Evolutionary conservation across 352 stramenopile species (phyloP), one percentile per base, ranked within the genome.

Genomic region (Albugo laibachii): DNA sequence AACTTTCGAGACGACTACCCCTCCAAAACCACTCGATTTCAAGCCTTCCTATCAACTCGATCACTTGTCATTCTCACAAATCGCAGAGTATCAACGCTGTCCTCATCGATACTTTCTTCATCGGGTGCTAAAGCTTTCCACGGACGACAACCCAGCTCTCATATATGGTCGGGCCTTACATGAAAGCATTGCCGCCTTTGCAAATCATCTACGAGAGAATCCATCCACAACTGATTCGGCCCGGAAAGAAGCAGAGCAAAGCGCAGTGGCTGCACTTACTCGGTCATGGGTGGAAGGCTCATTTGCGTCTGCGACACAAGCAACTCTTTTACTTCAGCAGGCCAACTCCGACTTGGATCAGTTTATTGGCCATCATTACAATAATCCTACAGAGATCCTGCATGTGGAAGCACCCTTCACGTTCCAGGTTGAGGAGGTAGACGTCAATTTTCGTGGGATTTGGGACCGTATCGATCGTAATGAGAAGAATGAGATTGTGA

Each of bases 41-140:
- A 27, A 50, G 31, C 16, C 18, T 1, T 47, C 59, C 34, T 83
- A 70, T 45, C 45, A 80, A 14, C 69, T 73, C 11, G 27, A 56
- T 0, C 74, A 91, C 44, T 53, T 91, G 44, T 91, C 77, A 31
- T 91, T 82, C 44, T 77, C 77, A 11, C 77, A 91, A 41, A 80
- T 91, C 36, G 63, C 66, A 18, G 72, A 87, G 57, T 91, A 86
- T 42, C 54, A 71, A 14, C 70, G 77, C 13, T 91, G 77, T 55
- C 77, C 77, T 8, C 70, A 87, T 24, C 64, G 71, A 11, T 91
- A 91, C 50, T 87, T 79, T 46, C 52, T 91, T 27, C 49, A 60
- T n/a, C 74, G 77, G 8, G 63, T 65, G 42, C 70, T 80, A 58
- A 80, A 69, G 47, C 49, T 84, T 5, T 50, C 66, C 24, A 58